A percentile compares a stretch with the other conserved stretches of the same genome.
These are phyloP conservation scores for Dryadomyces sulphureus DNA, from an alignment of 2,329 filamentous ascomycete species.

Conservation along the genomic window DNA sequence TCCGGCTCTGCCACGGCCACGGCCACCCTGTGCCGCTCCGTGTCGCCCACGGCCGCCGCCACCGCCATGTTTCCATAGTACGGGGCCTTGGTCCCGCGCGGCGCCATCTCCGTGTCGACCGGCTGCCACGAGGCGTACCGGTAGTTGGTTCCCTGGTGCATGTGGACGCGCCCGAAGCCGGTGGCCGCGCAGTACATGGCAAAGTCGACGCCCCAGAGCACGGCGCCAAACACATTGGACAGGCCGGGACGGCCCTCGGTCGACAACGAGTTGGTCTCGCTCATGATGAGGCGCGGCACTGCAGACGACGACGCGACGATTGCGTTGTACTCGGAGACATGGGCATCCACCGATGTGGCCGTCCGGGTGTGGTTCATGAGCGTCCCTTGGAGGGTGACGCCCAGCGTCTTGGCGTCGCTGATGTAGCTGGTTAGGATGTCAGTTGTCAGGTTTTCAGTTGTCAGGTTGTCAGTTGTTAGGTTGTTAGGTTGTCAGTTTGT, in stretches of 20 bases:
- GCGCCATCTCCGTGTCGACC: slow-evolving; percentile 30
- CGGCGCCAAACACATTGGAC: slow-evolving; percentile 50
- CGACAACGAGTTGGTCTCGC: slow-evolving; percentile 48
- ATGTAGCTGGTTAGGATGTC: slow-evolving; percentile 40
- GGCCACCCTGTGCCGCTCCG: slow-evolving; percentile 20
- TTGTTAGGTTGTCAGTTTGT: slow-evolving; percentile 17
- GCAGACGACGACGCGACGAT: slow-evolving; percentile 15
- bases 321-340: slow-evolving; percentile 29
- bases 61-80: slow-evolving; percentile 49
- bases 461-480: slow-evolving; percentile 26
- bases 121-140: slow-evolving; percentile 22
- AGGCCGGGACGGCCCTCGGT: slow-evolving; percentile 46
- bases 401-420: slow-evolving; percentile 39
- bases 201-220: slow-evolving; percentile 51
- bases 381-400: slow-evolving; percentile 46
- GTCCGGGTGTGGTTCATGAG: slow-evolving; percentile 49
- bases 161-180: slow-evolving; percentile 42
- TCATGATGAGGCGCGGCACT: slow-evolving; percentile 38
- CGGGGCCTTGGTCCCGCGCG: slow-evolving; percentile 43
- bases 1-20: slow-evolving; percentile 28
- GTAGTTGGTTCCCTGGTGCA: slow-evolving; percentile 51
- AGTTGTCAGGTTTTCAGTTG: slow-evolving; percentile 19
- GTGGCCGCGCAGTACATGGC: slow-evolving; percentile 40
- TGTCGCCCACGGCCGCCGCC: slow-evolving; percentile 37
- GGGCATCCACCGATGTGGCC: slow-evolving; percentile 29